A percentile compares a stretch with the other conserved stretches of the same genome.
These are phyloP conservation scores for Pseudocohnilembus persalinus DNA, from an alignment of 169 alveolate species.

Conservation along the genomic window DNA sequence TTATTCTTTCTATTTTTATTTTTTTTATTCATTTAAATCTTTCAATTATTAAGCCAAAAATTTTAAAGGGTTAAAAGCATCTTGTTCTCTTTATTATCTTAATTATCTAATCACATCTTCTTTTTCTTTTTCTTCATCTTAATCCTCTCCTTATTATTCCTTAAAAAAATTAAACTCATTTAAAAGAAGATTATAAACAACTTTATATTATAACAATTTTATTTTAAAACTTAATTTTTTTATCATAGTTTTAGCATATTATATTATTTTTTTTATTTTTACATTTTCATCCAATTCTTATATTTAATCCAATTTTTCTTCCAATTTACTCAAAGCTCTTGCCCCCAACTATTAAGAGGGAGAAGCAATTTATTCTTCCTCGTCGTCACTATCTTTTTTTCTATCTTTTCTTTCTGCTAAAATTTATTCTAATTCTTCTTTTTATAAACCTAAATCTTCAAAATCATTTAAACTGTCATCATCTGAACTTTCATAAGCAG, in stretches of 20 bases:
- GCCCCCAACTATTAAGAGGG: not conserved
- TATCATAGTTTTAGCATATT: constrained; percentile 1
- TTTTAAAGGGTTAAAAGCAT: constrained; percentile 38
- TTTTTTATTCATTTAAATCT: constrained; percentile 16
- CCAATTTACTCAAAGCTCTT: not conserved
- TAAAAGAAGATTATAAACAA: not conserved
- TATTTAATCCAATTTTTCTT: constrained; percentile 17
- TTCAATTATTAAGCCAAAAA: constrained; percentile 32
- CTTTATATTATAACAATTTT: not conserved
- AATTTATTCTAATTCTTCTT: constrained; percentile 37
- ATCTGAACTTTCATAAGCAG: constrained; percentile 47
- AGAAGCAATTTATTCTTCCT: not conserved
- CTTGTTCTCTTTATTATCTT: constrained; percentile 36
- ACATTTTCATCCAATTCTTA: constrained; percentile 31
- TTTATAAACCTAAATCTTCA: constrained; percentile 44
- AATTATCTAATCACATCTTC: constrained; percentile 24
- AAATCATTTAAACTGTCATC: constrained; percentile 33
- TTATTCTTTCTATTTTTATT: not conserved
- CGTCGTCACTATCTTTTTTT: constrained; percentile 19
- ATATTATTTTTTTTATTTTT: not conserved
- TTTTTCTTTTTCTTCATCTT: constrained; percentile 38
- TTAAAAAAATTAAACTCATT: not conserved
- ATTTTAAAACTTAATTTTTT: not conserved
- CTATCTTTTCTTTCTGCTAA: constrained; percentile 9
- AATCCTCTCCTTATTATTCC: constrained; percentile 19